phyloP scores from a whole-genome alignment of 176 grass and related monocot species.

The Rhynchospora pubera region DNA sequence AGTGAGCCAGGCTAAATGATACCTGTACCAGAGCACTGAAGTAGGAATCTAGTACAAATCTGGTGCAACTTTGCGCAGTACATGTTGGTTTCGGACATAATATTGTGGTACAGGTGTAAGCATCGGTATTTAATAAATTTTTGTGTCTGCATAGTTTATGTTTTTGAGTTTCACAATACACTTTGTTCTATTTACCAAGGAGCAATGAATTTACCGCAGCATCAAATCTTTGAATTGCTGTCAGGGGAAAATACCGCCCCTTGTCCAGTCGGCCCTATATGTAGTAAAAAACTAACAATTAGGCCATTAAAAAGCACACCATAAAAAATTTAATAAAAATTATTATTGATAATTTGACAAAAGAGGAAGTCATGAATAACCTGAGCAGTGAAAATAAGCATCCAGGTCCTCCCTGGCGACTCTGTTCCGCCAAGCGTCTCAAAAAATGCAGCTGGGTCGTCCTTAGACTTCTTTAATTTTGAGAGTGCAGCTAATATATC shows the following conservation, averaged over 20 bases:
- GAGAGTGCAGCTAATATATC: constrained; percentile 56
- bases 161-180: too few relatives aligned
- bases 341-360: background rate
- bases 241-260: constrained; percentile 82
- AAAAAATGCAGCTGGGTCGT: constrained; percentile 54
- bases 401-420: constrained; percentile 93
- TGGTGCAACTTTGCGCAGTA: background rate
- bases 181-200: too few relatives aligned
- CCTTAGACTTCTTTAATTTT: constrained; percentile 70
- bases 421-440: constrained; percentile 69
- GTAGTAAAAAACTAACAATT: background rate
- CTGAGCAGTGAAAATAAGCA: constrained; percentile 94
- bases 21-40: background rate
- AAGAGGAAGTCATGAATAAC: constrained; percentile 9
- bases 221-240: constrained; percentile 85
- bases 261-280: constrained; percentile 57
- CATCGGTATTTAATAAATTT: too few relatives aligned
- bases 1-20: background rate
- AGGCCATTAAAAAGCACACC: background rate
- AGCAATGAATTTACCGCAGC: constrained; percentile 41
- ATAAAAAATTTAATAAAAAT: too few relatives aligned
- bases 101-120: too few relatives aligned
- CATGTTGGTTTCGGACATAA: background rate
- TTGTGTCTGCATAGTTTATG: too few relatives aligned
- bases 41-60: background rate